Evolutionary conservation across 1,284 basidiomycete genomes (phyloP).

Genomic region (Singerocomus inundabilis): DNA sequence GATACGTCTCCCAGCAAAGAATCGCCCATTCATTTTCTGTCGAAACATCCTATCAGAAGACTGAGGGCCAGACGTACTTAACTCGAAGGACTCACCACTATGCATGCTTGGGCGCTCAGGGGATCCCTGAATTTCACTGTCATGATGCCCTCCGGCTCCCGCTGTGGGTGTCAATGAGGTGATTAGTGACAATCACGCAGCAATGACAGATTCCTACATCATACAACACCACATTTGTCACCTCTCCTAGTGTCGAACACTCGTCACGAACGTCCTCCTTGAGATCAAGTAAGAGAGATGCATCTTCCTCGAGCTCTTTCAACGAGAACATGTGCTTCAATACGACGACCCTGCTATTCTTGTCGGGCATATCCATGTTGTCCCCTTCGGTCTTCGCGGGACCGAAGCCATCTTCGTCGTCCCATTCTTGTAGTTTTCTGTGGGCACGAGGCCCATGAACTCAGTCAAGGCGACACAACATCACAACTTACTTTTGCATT

Average conservation of each 20-base stretch:
- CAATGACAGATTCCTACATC: conserved; percentile 63
- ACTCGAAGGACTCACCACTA: conserved; percentile 57
- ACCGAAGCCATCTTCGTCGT: conserved; percentile 81
- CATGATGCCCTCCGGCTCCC: conserved; percentile 93
- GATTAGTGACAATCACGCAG: not conserved
- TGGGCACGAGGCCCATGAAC: not conserved
- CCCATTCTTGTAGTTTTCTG: conserved; percentile 85
- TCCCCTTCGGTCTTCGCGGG: conserved; percentile 60
- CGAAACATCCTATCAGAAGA: not conserved
- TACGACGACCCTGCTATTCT: conserved; percentile 80
- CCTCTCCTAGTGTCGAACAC: conserved; percentile 87
- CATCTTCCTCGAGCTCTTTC: conserved; percentile 84
- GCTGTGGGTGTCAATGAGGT: conserved; percentile 44
- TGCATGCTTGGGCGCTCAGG: conserved; percentile 84
- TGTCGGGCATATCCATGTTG: conserved; percentile 43
- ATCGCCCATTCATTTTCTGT: conserved; percentile 95
- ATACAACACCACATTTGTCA: conserved; percentile 95
- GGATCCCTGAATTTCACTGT: conserved; percentile 94
- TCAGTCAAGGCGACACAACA: not conserved
- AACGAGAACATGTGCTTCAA: conserved; percentile 95
- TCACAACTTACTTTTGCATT: conserved; percentile 78
- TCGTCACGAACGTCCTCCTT: conserved; percentile 97
- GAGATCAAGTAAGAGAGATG: conserved; percentile 84
- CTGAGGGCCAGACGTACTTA: not conserved
- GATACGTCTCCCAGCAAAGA: conserved; percentile 83